Evolutionary conservation across 2,329 filamentous ascomycete species (phyloP).

Genomic region (Colletotrichum tropicicola): DNA sequence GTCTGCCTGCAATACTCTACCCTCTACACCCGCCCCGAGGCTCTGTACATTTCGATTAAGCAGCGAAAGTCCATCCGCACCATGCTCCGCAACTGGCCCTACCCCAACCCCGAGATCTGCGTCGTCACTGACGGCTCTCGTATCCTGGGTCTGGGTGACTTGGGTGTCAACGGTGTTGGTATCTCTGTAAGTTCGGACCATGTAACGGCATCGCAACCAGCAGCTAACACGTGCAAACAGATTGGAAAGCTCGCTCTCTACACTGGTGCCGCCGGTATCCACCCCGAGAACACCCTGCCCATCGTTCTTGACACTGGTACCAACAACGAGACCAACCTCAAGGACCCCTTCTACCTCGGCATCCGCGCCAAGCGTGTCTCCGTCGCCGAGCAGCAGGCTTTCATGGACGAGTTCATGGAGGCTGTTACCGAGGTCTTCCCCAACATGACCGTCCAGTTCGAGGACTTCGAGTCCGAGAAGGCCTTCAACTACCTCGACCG

Average conservation of each 20-base stretch:
- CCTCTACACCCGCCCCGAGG: constrained; percentile 94
- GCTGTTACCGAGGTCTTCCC: constrained; percentile 80
- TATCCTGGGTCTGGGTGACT: constrained; percentile 90
- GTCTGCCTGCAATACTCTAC: constrained; percentile 97
- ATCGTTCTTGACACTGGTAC: constrained; percentile 75
- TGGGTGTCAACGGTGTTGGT: constrained; percentile 96
- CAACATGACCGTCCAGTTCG: constrained; percentile 84
- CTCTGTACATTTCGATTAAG: constrained; percentile 94
- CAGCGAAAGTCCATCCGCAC: constrained; percentile 90
- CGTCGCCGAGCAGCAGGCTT: constrained; percentile 82
- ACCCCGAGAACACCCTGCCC: constrained; percentile 83
- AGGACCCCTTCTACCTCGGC: constrained; percentile 85
- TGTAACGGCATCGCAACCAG: neutral
- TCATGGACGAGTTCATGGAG: constrained; percentile 97
- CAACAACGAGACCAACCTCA: constrained; percentile 71
- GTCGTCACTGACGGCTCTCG: constrained; percentile 96
- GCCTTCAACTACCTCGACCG: constrained; percentile 93
- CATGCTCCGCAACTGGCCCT: constrained; percentile 93
- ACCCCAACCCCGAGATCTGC: constrained; percentile 89
- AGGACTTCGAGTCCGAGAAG: constrained; percentile 93
- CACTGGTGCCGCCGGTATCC: constrained; percentile 93
- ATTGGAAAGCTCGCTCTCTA: constrained; percentile 96
- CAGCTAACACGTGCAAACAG: constrained; percentile 46
- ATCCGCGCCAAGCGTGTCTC: constrained; percentile 84
- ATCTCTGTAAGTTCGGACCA: constrained; percentile 75